Evolutionary conservation across 768 basidiomycete genomes (phyloP), one percentile per base, ranked within the genome.

Genomic region (Leccinum incarnatum): DNA sequence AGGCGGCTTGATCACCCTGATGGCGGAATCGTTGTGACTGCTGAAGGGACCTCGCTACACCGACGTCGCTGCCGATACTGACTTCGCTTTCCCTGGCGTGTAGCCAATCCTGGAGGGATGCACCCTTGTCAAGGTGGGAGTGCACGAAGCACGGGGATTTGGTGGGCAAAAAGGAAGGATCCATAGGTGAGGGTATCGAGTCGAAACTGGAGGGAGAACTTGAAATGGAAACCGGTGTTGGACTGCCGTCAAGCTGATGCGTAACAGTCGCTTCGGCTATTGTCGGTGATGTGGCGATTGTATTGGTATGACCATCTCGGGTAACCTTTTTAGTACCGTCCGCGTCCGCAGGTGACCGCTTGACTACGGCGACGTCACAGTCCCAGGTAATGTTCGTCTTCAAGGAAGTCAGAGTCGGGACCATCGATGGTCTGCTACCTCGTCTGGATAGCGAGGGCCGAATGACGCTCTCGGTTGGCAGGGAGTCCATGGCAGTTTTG

Each of bases 81-180:
- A 2, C 61, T 36, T 71, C 68, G 25, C 46, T 47, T 51, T 70
- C 70, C 25, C 72, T 73, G 53, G 75, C 67, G 32, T 79, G 79
- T 56, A 93, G 74, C 86, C 89, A 93, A 60, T 91, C 90, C 37
- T 84, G 82, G 47, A 94, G 78, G 9, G 90, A 87, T 4, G 85
- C 87, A 45, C 85, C 85, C 67, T 88, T 87, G 72, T 96, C 91
- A 51, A 98, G 88, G 64, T 91, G 85, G 0, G 91, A 94, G 76
- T 98, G 95, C 37, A 98, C 87, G 74, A 95, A 96, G 70, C 93
- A 97, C 10, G 95, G 95, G 0, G 92, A 94, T 48, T 80, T 77
- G 4, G 23, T 51, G 9, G 69, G 65, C 2, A 61, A n/a, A 40
- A 58, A 58, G 14, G 62, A 63, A 2, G 69, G 25, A 53, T 74